Conservation (phyloP, 2,329 filamentous ascomycete species). For the Alternaria hordeiaustralica region DNA sequence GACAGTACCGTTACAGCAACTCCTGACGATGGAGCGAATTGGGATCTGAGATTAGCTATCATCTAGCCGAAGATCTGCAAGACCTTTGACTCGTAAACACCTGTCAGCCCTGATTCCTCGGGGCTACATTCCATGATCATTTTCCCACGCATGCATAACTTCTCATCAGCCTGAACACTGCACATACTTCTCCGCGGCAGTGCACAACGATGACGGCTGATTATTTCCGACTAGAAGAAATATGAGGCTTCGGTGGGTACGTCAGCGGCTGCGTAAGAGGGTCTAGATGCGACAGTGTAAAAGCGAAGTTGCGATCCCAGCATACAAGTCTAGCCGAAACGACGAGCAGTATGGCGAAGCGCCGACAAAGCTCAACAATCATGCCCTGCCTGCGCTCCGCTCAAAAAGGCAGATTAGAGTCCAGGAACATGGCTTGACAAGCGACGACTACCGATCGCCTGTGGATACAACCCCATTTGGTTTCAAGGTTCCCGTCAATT, state of each 20-base stretch:
- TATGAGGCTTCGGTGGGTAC: slow-evolving; percentile 8
- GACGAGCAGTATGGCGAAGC: slow-evolving; percentile 29
- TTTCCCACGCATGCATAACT: not conserved
- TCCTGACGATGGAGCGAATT: not conserved
- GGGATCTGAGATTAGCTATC: not conserved
- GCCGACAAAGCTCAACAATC: slow-evolving; percentile 18
- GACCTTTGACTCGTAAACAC: not conserved
- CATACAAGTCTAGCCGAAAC: slow-evolving; percentile 19
- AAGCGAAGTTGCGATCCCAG: not conserved
- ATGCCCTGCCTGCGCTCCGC: slow-evolving; percentile 13
- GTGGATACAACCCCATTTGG: not conserved
- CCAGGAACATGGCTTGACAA: slow-evolving; percentile 9
- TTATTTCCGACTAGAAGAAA: not conserved
- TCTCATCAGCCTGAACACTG: not conserved
- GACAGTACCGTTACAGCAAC: not conserved
- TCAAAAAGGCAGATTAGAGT: slow-evolving; percentile 3
- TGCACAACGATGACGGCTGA: slow-evolving; percentile 8
- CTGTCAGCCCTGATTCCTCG: not conserved
- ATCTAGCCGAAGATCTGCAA: not conserved
- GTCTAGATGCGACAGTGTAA: slow-evolving; percentile 21
- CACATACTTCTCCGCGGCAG: not conserved
- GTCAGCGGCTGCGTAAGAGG: slow-evolving; percentile 21
- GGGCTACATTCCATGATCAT: not conserved
- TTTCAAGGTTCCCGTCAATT: not conserved
- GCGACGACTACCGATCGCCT: slow-evolving; percentile 1